Base-by-base conservation (phyloP, 2,329 filamentous ascomycete genomes). In the Cladobotryum mycophilum region DNA sequence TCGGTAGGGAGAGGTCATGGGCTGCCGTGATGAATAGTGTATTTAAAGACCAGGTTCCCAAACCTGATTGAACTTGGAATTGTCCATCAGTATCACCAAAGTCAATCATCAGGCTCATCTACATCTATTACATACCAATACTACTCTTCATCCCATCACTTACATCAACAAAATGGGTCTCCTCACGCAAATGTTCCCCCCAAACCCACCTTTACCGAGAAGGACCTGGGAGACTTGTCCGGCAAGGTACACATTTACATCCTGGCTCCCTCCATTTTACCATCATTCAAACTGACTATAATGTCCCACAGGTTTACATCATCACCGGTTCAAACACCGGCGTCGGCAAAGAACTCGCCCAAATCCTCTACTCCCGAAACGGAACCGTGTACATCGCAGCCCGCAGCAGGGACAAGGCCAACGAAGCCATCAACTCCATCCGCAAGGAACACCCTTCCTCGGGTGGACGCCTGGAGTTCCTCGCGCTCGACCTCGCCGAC, bases 171-270 rank as follows among this genome's bases (percentile, higher is more conserved):
- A 30, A 30, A 30, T 30, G 25, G 25, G 25, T 13, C 33, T 53
- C 20, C 17, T 50, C 9, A 30, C 43, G 2, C 51, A 55, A 9
- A 45, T 52, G 36, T 60, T 55, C 13, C 54, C 61, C 56, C 56
- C 2, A 57, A 55, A 22, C 58, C 61, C 12, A 52, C 36, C 9
- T 58, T 62, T 35, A 60, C 59, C 3, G 56, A 58, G 36, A 51
- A 92, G 64, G 87, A 96, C 59, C 75, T 95, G n/a, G 86, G 88
- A 0, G 56, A 62, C 13, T 52, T 61, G 9, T 40, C 50, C 2
- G 60, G 53, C 45, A 63, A 63, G 87, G 84, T 86, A 30, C 3
- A 30, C 7, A 44, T 43, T 33, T 13, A 15, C 13, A 40, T 44
- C 15, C 41, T 22, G n/a, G 5, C 5, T 20, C 20, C 20, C 20